Evolutionary conservation across 2,329 filamentous ascomycete genomes (phyloP), one percentile per base, ranked within the genome.

Genomic region (Parafenestella ontariensis): DNA sequence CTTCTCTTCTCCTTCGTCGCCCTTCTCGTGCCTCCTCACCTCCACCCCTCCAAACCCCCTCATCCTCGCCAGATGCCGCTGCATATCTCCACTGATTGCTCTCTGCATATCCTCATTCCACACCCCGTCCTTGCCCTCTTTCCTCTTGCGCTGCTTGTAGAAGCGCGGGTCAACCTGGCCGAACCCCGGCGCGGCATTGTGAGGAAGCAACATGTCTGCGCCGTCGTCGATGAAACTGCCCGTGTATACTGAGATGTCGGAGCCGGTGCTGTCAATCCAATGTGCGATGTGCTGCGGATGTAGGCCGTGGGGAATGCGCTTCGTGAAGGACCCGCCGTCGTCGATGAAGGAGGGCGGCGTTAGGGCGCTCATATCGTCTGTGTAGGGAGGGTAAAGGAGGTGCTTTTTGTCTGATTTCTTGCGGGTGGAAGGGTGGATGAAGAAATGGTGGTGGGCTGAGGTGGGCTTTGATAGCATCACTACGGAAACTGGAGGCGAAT

Each of bases 181-280:
- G n/a, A 70, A 65, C 2, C 62, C 59, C 13, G 57, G 51, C 15
- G 36, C 15, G 34, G 6, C 10, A 3, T 11, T 34, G 8, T 13
- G n/a, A 7, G 33, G 48, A 0, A 44, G 29, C 1, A 61, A 46
- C 28, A 69, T 56, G 46, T 72, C 66, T n/a, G 56, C 60, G 20
- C 66, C 62, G 41, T 73, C 70, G 50, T 74, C 71, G 28, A 72
- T 23, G 42, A 59, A 72, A 51, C 68, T 71, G 17, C 62, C 59
- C 3, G 63, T 66, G 43, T 68, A 69, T 2, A 46, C 31, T 8
- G 65, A 65, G 10, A 45, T 31, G 3, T 51, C 28, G 17, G 60
- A 51, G n/a, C 20, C 28, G 23, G 49, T 43, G n/a, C 9, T 21
- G 8, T 52, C 13, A 28, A 64, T 29, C 65, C 65, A 66, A 13